Evolutionary conservation across 495 filamentous ascomycete species (phyloP).

Genomic region (Pseudomonodictys pantanalensis): DNA sequence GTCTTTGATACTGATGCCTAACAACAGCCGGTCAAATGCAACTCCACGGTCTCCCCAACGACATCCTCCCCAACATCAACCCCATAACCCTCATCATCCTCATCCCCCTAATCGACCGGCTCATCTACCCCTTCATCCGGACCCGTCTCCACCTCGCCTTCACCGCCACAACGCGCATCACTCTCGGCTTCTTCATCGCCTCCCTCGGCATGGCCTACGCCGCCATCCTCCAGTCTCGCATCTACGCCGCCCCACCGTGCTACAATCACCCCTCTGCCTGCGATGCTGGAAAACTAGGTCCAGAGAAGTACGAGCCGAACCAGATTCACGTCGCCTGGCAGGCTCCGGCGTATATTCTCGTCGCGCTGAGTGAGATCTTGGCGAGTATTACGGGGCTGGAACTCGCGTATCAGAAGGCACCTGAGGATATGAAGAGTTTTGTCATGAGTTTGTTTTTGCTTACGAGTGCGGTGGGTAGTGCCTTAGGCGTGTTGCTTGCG

Average conservation of each 20-base stretch:
- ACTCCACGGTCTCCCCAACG: slow-evolving; percentile 61
- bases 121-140: slow-evolving; percentile 37
- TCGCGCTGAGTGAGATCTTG: slow-evolving; percentile 67
- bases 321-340: slow-evolving; percentile 33
- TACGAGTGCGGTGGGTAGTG: slow-evolving; percentile 23
- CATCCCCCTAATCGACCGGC: slow-evolving; percentile 32
- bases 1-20: slow-evolving; percentile 38
- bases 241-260: slow-evolving; percentile 33
- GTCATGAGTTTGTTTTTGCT: slow-evolving; percentile 34
- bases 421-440: slow-evolving; percentile 61
- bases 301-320: slow-evolving; percentile 20
- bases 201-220: slow-evolving; percentile 25
- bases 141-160: slow-evolving; percentile 20
- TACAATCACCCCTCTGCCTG: slow-evolving; percentile 20
- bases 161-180: slow-evolving; percentile 26
- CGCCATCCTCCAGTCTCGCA: slow-evolving; percentile 30
- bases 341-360: slow-evolving; percentile 42
- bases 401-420: slow-evolving; percentile 77
- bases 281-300: slow-evolving; percentile 8
- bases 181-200: slow-evolving; percentile 33
- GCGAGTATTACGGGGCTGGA: slow-evolving; percentile 56
- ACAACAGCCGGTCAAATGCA: slow-evolving; percentile 55
- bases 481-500: slow-evolving; percentile 21
- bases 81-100: slow-evolving; percentile 35
- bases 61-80: slow-evolving; percentile 37